These are phyloP conservation scores for Monilinia fructicola DNA, from an alignment of 2,329 filamentous ascomycete species.

Conservation along the genomic window DNA sequence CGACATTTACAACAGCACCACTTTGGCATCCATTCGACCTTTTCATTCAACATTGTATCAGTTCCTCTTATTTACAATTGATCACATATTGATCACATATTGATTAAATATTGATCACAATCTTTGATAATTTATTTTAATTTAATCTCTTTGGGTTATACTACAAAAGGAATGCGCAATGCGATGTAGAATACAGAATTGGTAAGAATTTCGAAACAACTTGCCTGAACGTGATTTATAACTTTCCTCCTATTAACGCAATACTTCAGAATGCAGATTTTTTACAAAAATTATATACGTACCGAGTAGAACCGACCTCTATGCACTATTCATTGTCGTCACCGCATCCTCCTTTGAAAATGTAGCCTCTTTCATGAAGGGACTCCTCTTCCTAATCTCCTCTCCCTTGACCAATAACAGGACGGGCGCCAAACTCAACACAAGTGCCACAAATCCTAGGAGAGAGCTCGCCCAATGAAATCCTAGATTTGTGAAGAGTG, in stretches of 20 bases:
- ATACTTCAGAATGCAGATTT: neutral
- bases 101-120: too few species aligned
- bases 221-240: neutral
- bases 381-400: constrained; percentile 43
- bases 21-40: too few species aligned
- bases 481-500: constrained; percentile 6
- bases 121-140: neutral
- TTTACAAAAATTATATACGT: neutral
- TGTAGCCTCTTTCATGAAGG: constrained; percentile 41
- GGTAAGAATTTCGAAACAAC: neutral
- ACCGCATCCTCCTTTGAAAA: neutral
- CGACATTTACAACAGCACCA: too few species aligned
- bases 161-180: neutral
- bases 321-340: neutral
- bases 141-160: neutral
- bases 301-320: neutral
- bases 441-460: constrained; percentile 9
- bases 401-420: constrained; percentile 45
- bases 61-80: too few species aligned
- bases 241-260: neutral
- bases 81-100: too few species aligned
- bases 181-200: neutral
- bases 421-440: constrained; percentile 35
- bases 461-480: constrained; percentile 19
- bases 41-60: too few species aligned